Percentiles rank a stretch among this genome's conserved stretches.
These are phyloP conservation scores for Cardiospermum halicacabum DNA, from an alignment of 345 rosid species.

Conservation along the genomic window DNA sequence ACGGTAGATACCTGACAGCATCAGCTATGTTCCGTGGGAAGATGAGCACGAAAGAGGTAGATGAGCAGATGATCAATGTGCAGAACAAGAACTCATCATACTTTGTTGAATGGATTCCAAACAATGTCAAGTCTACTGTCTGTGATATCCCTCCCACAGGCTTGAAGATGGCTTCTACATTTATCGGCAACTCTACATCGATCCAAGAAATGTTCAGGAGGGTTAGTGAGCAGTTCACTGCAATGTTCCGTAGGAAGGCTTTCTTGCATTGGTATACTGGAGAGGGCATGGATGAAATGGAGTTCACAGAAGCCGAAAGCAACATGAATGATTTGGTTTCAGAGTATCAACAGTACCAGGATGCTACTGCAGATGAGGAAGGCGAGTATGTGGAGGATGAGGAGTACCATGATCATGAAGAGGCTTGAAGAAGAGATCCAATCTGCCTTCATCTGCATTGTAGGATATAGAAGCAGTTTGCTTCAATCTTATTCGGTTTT, in stretches of 20 bases:
- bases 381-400: slow-evolving; percentile 56
- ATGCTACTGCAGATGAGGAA: slow-evolving; percentile 79
- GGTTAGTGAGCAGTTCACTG: slow-evolving; percentile 83
- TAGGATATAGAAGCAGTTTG: neutral
- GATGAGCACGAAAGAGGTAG: slow-evolving; percentile 85
- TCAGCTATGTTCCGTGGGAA: slow-evolving; percentile 84
- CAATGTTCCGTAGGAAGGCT: slow-evolving; percentile 87
- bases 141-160: slow-evolving; percentile 82
- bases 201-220: slow-evolving; percentile 85
- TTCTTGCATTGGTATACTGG: slow-evolving; percentile 89
- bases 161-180: slow-evolving; percentile 72
- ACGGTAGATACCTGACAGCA: slow-evolving; percentile 68
- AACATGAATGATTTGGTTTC: slow-evolving; percentile 80
- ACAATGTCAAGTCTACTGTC: slow-evolving; percentile 79
- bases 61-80: slow-evolving; percentile 80
- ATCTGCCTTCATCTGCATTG: neutral
- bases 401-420: slow-evolving; percentile 42
- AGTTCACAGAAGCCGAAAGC: slow-evolving; percentile 77
- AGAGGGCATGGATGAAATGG: slow-evolving; percentile 89
- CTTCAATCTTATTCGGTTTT: neutral
- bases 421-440: slow-evolving; percentile 20
- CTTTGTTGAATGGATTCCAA: slow-evolving; percentile 82
- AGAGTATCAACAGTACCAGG: slow-evolving; percentile 80
- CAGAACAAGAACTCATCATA: slow-evolving; percentile 82
- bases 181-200: slow-evolving; percentile 72